Conservation (phyloP, 1,139 yeast species). For the Debaryomyces sp. region DNA sequence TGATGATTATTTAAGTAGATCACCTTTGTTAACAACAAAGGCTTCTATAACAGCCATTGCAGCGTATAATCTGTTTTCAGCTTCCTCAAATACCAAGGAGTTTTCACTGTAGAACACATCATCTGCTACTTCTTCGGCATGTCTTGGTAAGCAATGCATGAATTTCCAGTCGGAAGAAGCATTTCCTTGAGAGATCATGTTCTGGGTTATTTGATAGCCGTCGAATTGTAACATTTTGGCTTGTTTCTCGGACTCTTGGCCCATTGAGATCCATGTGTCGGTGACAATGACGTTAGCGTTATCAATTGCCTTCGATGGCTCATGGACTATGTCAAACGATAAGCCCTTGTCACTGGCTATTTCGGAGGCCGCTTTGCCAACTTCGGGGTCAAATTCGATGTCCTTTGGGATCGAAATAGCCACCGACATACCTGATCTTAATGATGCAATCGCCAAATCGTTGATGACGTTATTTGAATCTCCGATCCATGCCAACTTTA, state of each 20-base stretch:
- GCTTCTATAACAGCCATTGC: constrained; percentile 94
- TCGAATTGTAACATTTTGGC: constrained; percentile 76
- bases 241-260: constrained; percentile 81
- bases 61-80: constrained; percentile 93
- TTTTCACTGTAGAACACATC: constrained; percentile 85
- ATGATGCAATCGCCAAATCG: constrained; percentile 89
- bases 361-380: constrained; percentile 55
- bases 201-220: constrained; percentile 81
- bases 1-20: constrained; percentile 6
- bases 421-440: constrained; percentile 83
- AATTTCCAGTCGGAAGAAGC: constrained; percentile 78
- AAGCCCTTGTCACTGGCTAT: constrained; percentile 58
- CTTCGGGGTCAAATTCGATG: constrained; percentile 62
- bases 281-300: constrained; percentile 85
- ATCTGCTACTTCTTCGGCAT: constrained; percentile 89
- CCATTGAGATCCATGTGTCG: constrained; percentile 99
- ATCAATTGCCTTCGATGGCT: constrained; percentile 71
- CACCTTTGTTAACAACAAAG: constrained; percentile 34
- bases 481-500: constrained; percentile 94
- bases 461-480: constrained; percentile 95
- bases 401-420: constrained; percentile 81
- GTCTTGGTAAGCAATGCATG: constrained; percentile 96
- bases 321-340: constrained; percentile 63
- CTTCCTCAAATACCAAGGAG: constrained; percentile 90
- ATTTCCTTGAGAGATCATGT: constrained; percentile 56